Evolutionary conservation across 805 yeast species (phyloP).

Genomic region (Lipomyces yamanashiensis): DNA sequence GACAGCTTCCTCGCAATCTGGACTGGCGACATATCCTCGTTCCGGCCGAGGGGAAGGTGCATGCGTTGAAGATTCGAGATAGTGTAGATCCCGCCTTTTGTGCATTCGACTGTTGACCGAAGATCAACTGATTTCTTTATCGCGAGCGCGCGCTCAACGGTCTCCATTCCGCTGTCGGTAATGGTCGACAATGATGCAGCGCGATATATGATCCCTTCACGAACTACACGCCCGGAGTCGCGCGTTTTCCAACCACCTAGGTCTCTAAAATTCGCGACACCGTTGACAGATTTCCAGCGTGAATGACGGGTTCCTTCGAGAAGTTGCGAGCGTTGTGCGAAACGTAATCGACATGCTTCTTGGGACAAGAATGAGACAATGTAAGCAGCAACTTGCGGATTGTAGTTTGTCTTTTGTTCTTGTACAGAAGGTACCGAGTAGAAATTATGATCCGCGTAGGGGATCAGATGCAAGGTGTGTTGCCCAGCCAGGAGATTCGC

Average conservation of each 20-base stretch:
- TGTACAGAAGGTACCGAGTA: constrained; percentile 53
- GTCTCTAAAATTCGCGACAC: constrained; percentile 76
- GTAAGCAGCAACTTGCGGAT: constrained; percentile 54
- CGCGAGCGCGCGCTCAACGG: constrained; percentile 50
- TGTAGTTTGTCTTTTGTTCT: constrained; percentile 59
- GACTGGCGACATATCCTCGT: constrained; percentile 65
- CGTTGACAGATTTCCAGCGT: constrained; percentile 68
- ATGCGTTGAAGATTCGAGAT: constrained; percentile 54
- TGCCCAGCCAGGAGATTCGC: constrained; percentile 61
- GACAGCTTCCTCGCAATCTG: constrained; percentile 59
- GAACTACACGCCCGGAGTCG: constrained; percentile 35
- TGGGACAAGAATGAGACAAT: constrained; percentile 55
- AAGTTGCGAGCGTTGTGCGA: constrained; percentile 42
- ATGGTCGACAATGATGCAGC: constrained; percentile 63
- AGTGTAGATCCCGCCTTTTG: constrained; percentile 51
- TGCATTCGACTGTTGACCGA: constrained; percentile 61
- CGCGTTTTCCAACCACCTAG: constrained; percentile 69
- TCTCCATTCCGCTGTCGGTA: constrained; percentile 55
- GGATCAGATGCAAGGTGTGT: constrained; percentile 61
- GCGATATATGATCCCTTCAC: constrained; percentile 63
- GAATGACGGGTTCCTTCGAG: constrained; percentile 34
- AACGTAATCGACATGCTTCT: constrained; percentile 58
- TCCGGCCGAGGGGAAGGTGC: constrained; percentile 62
- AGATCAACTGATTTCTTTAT: constrained; percentile 68
- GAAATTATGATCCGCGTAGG: constrained; percentile 80